These are phyloP conservation scores for Lepidium sativum DNA, from an alignment of 345 rosid species.

Conservation along the genomic window DNA sequence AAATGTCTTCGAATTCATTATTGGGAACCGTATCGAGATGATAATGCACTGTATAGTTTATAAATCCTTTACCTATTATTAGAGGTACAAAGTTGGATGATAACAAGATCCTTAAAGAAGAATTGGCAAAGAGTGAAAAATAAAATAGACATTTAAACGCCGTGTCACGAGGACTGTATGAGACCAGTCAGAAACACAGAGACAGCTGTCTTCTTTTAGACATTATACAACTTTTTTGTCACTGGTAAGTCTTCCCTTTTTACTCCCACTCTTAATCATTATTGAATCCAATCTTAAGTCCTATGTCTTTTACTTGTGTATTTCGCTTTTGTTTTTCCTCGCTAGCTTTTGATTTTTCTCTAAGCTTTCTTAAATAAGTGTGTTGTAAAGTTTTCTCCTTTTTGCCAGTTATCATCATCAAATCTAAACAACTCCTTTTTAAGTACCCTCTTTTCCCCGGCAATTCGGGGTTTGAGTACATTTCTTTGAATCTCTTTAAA, in stretches of 20 bases:
- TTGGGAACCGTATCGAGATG: too few relatives aligned
- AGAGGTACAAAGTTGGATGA: too few relatives aligned
- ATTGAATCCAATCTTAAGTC: constrained; percentile 32
- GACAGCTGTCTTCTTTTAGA: constrained; percentile 23
- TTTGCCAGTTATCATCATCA: constrained; percentile 4
- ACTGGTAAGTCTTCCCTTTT: constrained; percentile 21
- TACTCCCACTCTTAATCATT: background rate
- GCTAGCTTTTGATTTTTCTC: constrained; percentile 13
- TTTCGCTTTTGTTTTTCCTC: too few relatives aligned
- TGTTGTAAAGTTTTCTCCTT: constrained; percentile 18
- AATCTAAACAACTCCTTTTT: constrained; percentile 17
- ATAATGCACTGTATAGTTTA: too few relatives aligned
- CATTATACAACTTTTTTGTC: constrained; percentile 9
- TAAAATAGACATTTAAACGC: background rate
- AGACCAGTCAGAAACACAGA: constrained; percentile 19
- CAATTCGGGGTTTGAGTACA: background rate
- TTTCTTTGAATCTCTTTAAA: constrained; percentile 13
- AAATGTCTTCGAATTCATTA: too few relatives aligned
- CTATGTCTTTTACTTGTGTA: constrained; percentile 12
- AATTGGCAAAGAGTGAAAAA: background rate
- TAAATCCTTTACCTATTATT: too few relatives aligned
- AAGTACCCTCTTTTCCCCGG: background rate
- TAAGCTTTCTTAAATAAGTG: constrained; percentile 22
- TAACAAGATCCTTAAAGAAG: background rate
- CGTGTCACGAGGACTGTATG: constrained; percentile 20